phyloP scores from a whole-genome alignment of 2,329 filamentous ascomycete species.

The Clonostachys solani region DNA sequence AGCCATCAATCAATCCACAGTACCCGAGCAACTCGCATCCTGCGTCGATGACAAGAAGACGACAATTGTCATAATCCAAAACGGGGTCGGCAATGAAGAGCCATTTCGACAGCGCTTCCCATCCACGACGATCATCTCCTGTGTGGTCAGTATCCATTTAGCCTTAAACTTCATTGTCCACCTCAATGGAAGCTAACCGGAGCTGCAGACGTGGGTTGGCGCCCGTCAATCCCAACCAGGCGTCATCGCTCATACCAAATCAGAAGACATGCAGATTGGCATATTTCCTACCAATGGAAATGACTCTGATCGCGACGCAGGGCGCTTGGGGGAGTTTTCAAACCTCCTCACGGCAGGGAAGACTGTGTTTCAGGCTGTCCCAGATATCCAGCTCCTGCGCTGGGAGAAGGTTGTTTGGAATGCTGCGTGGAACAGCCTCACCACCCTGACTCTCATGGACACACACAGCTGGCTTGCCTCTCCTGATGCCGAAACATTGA shows the following conservation, averaged over 20 bases:
- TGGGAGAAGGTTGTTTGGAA: conserved; percentile 61
- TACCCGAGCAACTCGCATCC: conserved; percentile 56
- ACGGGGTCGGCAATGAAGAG: conserved; percentile 67
- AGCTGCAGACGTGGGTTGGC: conserved; percentile 44
- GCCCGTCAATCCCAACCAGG: conserved; percentile 45
- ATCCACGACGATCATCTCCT: conserved; percentile 48
- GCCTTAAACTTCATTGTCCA: background rate
- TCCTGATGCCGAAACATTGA: conserved; percentile 37
- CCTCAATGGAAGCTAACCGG: background rate
- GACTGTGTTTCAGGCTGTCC: conserved; percentile 40
- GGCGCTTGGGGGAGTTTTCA: conserved; percentile 32
- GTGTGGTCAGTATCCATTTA: conserved; percentile 36
- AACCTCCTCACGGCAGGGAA: conserved; percentile 30
- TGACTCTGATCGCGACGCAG: conserved; percentile 20
- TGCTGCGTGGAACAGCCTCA: conserved; percentile 57
- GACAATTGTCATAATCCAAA: conserved; percentile 64
- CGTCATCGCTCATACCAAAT: conserved; percentile 40
- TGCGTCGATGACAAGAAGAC: conserved; percentile 45
- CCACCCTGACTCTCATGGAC: conserved; percentile 47
- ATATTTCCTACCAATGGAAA: conserved; percentile 36
- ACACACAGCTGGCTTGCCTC: conserved; percentile 46
- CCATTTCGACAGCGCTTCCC: conserved; percentile 62
- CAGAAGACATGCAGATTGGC: conserved; percentile 51
- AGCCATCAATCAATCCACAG: conserved; percentile 61
- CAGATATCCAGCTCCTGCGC: conserved; percentile 49